Percentiles rank a stretch among this genome's conserved stretches.
Conservation (phyloP, 495 filamentous ascomycete species). For the Penicillium tannophilum region DNA sequence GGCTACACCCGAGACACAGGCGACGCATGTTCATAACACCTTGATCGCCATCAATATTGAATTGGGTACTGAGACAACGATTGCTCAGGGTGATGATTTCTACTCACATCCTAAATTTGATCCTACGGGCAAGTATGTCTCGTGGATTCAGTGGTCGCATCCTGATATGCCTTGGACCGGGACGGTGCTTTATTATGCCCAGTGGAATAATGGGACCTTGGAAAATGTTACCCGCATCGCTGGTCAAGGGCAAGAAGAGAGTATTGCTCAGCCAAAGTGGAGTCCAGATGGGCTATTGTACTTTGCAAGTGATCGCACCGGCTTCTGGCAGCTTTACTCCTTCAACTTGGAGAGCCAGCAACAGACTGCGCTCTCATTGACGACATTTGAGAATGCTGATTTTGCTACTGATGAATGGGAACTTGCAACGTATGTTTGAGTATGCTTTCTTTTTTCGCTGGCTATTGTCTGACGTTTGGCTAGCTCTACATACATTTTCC, state of each 20-base stretch:
- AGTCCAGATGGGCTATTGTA: constrained; percentile 44
- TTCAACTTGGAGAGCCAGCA: constrained; percentile 17
- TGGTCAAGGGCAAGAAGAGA: constrained; percentile 32
- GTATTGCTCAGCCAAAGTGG: constrained; percentile 49
- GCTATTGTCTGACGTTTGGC: not conserved
- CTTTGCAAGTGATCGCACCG: constrained; percentile 43
- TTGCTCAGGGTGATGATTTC: constrained; percentile 47
- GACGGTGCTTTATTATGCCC: constrained; percentile 40
- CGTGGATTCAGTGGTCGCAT: constrained; percentile 54
- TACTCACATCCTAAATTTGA: constrained; percentile 51
- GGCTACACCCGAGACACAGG: constrained; percentile 34
- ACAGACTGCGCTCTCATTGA: constrained; percentile 17
- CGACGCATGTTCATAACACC: constrained; percentile 28
- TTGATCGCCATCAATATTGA: constrained; percentile 28
- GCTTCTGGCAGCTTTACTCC: constrained; percentile 46
- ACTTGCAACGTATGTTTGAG: constrained; percentile 35
- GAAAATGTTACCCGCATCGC: constrained; percentile 28
- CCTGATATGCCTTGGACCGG: constrained; percentile 53
- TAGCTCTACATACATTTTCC: constrained; percentile 39
- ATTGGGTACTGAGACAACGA: constrained; percentile 16
- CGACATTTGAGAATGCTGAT: constrained; percentile 40
- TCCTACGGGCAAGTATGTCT: constrained; percentile 42
- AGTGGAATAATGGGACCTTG: constrained; percentile 33
- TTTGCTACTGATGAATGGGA: constrained; percentile 42
- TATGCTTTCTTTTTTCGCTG: not conserved